These are phyloP conservation scores for Ganoderma lucidum DNA, from an alignment of 1,284 basidiomycete genomes.

Conservation along the genomic window DNA sequence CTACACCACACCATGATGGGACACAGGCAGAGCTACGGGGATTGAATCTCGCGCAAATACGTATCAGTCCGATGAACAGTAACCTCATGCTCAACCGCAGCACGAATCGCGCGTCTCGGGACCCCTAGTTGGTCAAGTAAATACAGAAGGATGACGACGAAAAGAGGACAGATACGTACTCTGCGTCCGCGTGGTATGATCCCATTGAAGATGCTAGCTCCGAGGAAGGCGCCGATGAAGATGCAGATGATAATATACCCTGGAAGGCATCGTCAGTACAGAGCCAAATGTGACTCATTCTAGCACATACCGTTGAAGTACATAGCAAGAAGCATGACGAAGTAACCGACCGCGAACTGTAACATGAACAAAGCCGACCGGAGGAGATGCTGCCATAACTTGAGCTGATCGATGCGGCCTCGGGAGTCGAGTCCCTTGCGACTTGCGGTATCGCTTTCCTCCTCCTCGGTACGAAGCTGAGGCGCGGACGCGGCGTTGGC, in stretches of 20 bases:
- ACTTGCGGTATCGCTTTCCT: neutral
- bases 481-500: slow-evolving; percentile 1
- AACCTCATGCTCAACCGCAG: neutral
- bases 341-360: slow-evolving; percentile 21
- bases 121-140: neutral
- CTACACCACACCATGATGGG: neutral
- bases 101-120: slow-evolving; percentile 18
- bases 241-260: slow-evolving; percentile 23
- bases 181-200: slow-evolving; percentile 5
- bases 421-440: slow-evolving; percentile 8
- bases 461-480: neutral
- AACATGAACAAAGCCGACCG: slow-evolving; percentile 15
- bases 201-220: slow-evolving; percentile 17
- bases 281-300: too few species aligned
- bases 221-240: slow-evolving; percentile 17
- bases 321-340: slow-evolving; percentile 23
- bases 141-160: neutral
- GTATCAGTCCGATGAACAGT: neutral
- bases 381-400: slow-evolving; percentile 16
- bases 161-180: neutral
- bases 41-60: neutral
- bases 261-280: neutral
- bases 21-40: neutral
- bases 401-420: neutral
- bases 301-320: slow-evolving; percentile 18